Base-by-base conservation (phyloP, 441 rosid genomes). In the Theobroma grandiflorum region DNA sequence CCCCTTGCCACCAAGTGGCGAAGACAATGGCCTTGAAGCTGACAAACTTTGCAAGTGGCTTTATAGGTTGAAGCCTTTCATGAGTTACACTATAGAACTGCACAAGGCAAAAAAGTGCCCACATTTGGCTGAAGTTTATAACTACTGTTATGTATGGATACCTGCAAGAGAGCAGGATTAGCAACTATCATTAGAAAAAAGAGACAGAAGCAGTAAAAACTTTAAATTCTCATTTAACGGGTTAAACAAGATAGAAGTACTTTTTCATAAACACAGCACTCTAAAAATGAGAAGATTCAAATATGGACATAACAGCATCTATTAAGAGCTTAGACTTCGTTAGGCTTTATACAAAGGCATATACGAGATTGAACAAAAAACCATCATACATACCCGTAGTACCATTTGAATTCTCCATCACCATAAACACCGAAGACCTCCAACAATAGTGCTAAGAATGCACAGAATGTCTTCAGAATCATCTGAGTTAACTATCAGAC, bases 1-100 rank as follows among this genome's bases (percentile, higher is more conserved):
- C 88, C 14, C 97, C 98, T 86, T 96, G 98, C 98, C 98, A 96
- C 99, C 98, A 96, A 72, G 98, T 93, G 45, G 97, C 97, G 69
- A 96, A 95, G 45, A 93, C 98, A 43, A 96, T 91, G 58, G 98
- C 94, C 84, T 96, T 96, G 89, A 95, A 95, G 93, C 99, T 96
- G 65, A 93, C 86, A 81, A 96, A 93, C 87, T 93, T 96, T 8
- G 96, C 93, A 12, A 93, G 87, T 1, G 98, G 98, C 86, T 86
- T 93, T 82, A 95, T 95, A 8, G 88, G 87, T 73, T 82, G 85
- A 57, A 96, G 96, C 22, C 90, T 86, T 84, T 93, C 95, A 49
- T 92, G 96, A 11, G 91, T 90, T 22, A 84, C 94, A 59, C 90
- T 89, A 76, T 93, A 96, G 93, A 96, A 93, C 87, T 93, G 97